These are phyloP conservation scores for Daedaleopsis sinensis DNA, from an alignment of 768 basidiomycete genomes.

Conservation along the genomic window DNA sequence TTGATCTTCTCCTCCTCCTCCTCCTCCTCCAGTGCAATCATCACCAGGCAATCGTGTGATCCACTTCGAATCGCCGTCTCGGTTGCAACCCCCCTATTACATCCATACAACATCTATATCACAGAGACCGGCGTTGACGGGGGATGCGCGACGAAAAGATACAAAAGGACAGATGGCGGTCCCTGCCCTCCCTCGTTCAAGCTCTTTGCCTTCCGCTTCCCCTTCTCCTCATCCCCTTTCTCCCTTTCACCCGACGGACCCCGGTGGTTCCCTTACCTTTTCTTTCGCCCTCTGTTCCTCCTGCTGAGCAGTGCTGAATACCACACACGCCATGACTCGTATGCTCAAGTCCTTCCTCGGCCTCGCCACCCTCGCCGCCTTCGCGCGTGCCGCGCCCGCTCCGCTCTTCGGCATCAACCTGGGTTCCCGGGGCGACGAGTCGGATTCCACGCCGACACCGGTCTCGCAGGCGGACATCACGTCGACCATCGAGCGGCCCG, in stretches of 20 bases:
- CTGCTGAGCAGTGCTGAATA: not conserved
- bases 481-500: conserved; percentile 24
- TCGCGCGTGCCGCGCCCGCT: conserved; percentile 19
- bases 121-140: no score
- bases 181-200: not conserved
- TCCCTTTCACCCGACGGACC: conserved; percentile 12
- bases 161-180: conserved; percentile 9
- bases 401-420: conserved; percentile 27
- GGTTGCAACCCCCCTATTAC: no score
- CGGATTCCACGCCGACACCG: conserved; percentile 8
- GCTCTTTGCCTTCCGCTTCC: conserved; percentile 1
- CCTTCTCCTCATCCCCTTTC: not conserved
- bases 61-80: not conserved
- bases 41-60: not conserved
- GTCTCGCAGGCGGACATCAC: conserved; percentile 26
- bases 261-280: conserved; percentile 20
- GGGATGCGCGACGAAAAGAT: conserved; percentile 9
- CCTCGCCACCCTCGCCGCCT: conserved; percentile 13
- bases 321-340: conserved; percentile 10
- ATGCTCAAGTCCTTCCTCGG: conserved; percentile 14
- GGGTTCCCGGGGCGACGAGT: conserved; percentile 13
- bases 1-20: no score
- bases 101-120: no score
- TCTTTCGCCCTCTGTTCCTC: conserved; percentile 3
- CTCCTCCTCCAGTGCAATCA: not conserved